These are phyloP conservation scores for Boletus eberwhitei DNA, from an alignment of 768 basidiomycete genomes.

Conservation along the genomic window DNA sequence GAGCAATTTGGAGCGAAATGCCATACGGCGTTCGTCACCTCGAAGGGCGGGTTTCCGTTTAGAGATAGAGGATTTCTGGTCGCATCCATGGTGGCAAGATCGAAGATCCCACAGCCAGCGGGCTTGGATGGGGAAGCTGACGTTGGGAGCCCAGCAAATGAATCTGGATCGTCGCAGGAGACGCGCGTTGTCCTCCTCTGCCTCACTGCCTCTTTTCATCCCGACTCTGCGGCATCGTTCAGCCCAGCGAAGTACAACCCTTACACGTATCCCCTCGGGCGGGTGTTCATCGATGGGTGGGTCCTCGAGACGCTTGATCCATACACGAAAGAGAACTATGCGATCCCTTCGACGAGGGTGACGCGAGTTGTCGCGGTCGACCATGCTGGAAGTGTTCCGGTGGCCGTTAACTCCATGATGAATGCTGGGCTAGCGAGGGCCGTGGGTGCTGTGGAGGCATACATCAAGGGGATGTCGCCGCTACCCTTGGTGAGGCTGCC, in stretches of 20 bases:
- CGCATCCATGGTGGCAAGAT: slow-evolving; percentile 71
- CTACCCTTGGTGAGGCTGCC: slow-evolving; percentile 72
- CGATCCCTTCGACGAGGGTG: slow-evolving; percentile 90
- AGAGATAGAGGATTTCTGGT: slow-evolving; percentile 84
- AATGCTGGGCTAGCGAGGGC: slow-evolving; percentile 73
- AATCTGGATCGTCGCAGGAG: slow-evolving; percentile 35
- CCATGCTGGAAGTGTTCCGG: slow-evolving; percentile 80
- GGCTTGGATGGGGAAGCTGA: slow-evolving; percentile 43
- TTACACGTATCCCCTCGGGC: slow-evolving; percentile 67
- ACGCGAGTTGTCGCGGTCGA: slow-evolving; percentile 83
- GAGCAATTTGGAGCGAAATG: slow-evolving; percentile 77
- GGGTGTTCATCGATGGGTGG: slow-evolving; percentile 90
- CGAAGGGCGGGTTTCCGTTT: slow-evolving; percentile 85
- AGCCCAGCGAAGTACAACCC: slow-evolving; percentile 72
- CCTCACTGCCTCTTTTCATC: slow-evolving; percentile 79
- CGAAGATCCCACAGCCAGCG: slow-evolving; percentile 34
- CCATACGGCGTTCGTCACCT: slow-evolving; percentile 66
- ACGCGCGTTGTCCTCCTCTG: slow-evolving; percentile 69
- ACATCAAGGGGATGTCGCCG: slow-evolving; percentile 62
- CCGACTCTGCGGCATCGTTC: slow-evolving; percentile 57
- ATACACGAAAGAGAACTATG: slow-evolving; percentile 89
- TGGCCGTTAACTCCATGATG: slow-evolving; percentile 80
- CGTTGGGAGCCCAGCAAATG: slow-evolving; percentile 12
- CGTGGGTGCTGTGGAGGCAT: slow-evolving; percentile 71
- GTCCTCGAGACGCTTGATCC: slow-evolving; percentile 94